Conservation (phyloP, 192 early-diverging fungal genomes). For the Powellomyces hirtus region DNA sequence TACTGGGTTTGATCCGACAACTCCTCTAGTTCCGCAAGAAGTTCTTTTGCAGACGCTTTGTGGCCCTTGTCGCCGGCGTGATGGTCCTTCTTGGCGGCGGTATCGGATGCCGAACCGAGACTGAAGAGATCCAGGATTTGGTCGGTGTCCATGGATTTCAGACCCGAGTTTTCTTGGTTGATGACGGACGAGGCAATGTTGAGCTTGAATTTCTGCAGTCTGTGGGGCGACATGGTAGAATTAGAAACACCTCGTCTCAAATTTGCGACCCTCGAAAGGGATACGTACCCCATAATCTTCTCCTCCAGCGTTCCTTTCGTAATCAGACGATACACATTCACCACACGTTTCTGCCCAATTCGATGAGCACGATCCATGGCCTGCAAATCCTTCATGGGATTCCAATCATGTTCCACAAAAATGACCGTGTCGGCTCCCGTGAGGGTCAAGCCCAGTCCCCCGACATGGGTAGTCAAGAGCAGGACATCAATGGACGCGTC, state of each 20-base stretch:
- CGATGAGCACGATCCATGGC: slow-evolving; percentile 99
- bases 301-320: slow-evolving; percentile 97
- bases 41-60: slow-evolving; percentile 63
- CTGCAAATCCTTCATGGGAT: slow-evolving; percentile 98
- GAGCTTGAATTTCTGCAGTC: slow-evolving; percentile 95
- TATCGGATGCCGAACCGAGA: slow-evolving; percentile 42
- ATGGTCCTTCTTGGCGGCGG: slow-evolving; percentile 27
- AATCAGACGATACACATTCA: slow-evolving; percentile 97
- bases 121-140: slow-evolving; percentile 93
- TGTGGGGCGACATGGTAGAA: slow-evolving; percentile 22
- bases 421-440: slow-evolving; percentile 99
- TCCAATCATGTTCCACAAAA: slow-evolving; percentile 99
- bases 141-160: slow-evolving; percentile 93
- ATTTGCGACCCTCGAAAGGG: background rate
- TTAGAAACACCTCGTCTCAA: background rate
- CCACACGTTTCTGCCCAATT: slow-evolving; percentile 94
- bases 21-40: slow-evolving; percentile 73
- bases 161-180: slow-evolving; percentile 92
- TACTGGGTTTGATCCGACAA: slow-evolving; percentile 85
- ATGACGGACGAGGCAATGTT: slow-evolving; percentile 95
- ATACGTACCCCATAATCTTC: slow-evolving; percentile 94
- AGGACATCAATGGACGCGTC: slow-evolving; percentile 95
- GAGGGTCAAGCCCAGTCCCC: slow-evolving; percentile 94
- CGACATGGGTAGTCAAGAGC: slow-evolving; percentile 93
- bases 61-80: slow-evolving; percentile 43